phyloP scores from a whole-genome alignment of 768 basidiomycete genomes.

The Boletus coccyginus region DNA sequence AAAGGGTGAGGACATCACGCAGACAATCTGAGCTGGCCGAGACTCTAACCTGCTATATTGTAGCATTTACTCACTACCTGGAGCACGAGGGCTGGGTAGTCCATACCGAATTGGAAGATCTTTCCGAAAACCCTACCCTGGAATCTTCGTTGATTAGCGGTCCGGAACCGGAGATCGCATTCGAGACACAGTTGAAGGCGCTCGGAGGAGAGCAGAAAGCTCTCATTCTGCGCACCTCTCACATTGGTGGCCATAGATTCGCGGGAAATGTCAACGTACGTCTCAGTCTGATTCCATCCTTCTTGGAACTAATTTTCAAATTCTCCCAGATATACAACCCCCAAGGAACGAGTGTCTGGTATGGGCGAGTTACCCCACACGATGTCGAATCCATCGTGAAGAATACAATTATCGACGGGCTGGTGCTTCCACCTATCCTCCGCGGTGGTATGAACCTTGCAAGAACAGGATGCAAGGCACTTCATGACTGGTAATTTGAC shows the following conservation, averaged over 20 bases:
- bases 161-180: slow-evolving; percentile 50
- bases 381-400: slow-evolving; percentile 84
- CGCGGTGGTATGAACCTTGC: slow-evolving; percentile 83
- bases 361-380: slow-evolving; percentile 89
- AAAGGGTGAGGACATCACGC: slow-evolving; percentile 46
- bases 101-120: slow-evolving; percentile 69
- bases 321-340: slow-evolving; percentile 76
- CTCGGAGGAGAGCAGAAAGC: slow-evolving; percentile 61
- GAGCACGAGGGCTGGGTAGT: slow-evolving; percentile 71
- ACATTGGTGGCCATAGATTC: slow-evolving; percentile 92
- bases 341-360: slow-evolving; percentile 84
- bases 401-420: slow-evolving; percentile 83
- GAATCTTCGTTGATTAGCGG: slow-evolving; percentile 18
- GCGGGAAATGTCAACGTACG: slow-evolving; percentile 88
- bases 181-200: slow-evolving; percentile 44
- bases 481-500: slow-evolving; percentile 67
- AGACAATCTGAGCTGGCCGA: slow-evolving; percentile 13
- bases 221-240: slow-evolving; percentile 83
- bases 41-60: neutral
- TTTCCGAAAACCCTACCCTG: slow-evolving; percentile 32
- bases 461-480: slow-evolving; percentile 60
- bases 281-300: slow-evolving; percentile 16
- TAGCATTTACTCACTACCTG: slow-evolving; percentile 63
- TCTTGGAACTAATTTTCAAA: neutral
- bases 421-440: slow-evolving; percentile 80